Percentiles rank a stretch among this genome's conserved stretches.
These are phyloP conservation scores for Theileria equi DNA, from an alignment of 169 alveolate genomes.

Conservation along the genomic window DNA sequence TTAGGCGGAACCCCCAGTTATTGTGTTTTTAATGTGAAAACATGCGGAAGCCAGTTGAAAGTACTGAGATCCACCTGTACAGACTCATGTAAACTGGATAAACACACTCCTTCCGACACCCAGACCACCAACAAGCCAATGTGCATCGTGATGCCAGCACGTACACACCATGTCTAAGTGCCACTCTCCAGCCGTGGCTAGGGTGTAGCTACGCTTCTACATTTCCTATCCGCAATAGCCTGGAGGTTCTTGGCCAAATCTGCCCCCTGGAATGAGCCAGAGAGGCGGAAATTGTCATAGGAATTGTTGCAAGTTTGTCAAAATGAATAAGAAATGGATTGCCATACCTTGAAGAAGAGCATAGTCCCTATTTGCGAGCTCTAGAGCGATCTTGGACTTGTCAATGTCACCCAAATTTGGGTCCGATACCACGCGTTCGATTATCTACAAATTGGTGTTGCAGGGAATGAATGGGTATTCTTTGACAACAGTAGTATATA, in stretches of 20 bases:
- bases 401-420: constrained; percentile 35
- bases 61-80: constrained; percentile 60
- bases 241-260: no score
- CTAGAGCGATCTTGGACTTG: constrained; percentile 58
- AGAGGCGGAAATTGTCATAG: no score
- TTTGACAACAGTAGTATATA: neutral
- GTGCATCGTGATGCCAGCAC: no score
- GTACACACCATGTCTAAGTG: no score
- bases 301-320: neutral
- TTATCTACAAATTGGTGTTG: constrained; percentile 12
- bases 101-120: no score
- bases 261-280: no score
- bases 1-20: constrained; percentile 35
- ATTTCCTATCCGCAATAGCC: no score
- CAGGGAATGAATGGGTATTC: neutral
- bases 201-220: no score
- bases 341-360: constrained; percentile 61
- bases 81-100: neutral
- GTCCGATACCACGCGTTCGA: constrained; percentile 40
- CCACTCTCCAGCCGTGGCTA: no score
- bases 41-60: constrained; percentile 60
- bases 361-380: constrained; percentile 53
- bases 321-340: neutral
- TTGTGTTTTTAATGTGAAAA: constrained; percentile 47
- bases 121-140: no score